Base-by-base conservation (phyloP, 2,329 filamentous ascomycete species). In the Elsinoe australis region DNA sequence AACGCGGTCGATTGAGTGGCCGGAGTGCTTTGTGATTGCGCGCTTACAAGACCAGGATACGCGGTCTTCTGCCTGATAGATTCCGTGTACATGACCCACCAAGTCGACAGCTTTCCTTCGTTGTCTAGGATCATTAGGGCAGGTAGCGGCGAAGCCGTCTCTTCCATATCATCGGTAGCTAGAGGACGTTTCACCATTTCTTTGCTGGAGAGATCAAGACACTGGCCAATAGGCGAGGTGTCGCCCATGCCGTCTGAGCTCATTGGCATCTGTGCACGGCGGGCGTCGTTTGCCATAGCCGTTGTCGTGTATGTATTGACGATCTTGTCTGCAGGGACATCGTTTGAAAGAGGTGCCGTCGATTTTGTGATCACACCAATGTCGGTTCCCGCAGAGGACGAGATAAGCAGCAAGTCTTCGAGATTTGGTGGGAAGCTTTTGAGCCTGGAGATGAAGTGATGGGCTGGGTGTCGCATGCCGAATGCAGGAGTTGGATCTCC, bases 81-180 rank as follows among this genome's bases (percentile, higher is more conserved):
- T 33, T 94, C 87, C 28, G 84, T 79, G 67, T 95, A 95, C 15
- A 96, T 77, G 34, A 96, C 68, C 87, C 90, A 95, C 88, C 90
- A 98, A 9, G 81, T 76, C 36, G 79, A 80, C 12, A 98, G 71
- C 7, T 94, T 69, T 54, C 92, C 92, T 59, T 95, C 87, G 55
- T 95, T 83, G 52, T 94, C 96, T 12, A 98, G 71, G 22, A 87
- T 75, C 74, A 92, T 83, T 33, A 95, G 72, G 8, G 82, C 87
- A 4, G 92, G 92, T 6, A 96, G 67, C 9, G 92, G 90, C 1
- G 79, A 81, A 0, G 82, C 75, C 3, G 88, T 94, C 58, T 89
- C 78, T 24, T 84, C 76, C 38, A 94, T 79, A 59, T 94, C 83
- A 53, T 78, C 80, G 54, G 39, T 60, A 14, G 79, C 79, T 50